Evolutionary conservation across 768 basidiomycete genomes (phyloP).

Genomic region (Crepidotus variabilis): DNA sequence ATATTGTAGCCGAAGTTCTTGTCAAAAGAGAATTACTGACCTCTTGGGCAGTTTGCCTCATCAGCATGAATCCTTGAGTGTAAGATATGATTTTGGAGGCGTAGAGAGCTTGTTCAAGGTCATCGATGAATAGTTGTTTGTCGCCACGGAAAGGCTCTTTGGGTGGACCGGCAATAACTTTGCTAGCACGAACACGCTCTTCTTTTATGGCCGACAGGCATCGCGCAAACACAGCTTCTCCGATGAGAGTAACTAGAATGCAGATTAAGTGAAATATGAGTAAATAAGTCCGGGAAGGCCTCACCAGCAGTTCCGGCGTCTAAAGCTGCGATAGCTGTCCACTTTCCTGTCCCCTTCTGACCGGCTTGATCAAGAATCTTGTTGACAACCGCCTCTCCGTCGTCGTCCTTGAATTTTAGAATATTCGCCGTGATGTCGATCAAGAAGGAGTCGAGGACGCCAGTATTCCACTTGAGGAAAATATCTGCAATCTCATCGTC

Average conservation of each 20-base stretch:
- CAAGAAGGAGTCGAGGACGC: slow-evolving; percentile 99
- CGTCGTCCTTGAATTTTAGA: slow-evolving; percentile 94
- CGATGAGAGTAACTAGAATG: slow-evolving; percentile 88
- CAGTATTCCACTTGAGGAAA: slow-evolving; percentile 95
- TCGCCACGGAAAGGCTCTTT: slow-evolving; percentile 94
- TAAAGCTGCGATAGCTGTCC: slow-evolving; percentile 97
- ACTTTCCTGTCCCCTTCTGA: slow-evolving; percentile 99
- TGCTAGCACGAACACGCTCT: slow-evolving; percentile 92
- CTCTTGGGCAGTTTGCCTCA: slow-evolving; percentile 97
- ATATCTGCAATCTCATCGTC: slow-evolving; percentile 94
- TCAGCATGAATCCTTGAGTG: slow-evolving; percentile 99
- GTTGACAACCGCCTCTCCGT: slow-evolving; percentile 83
- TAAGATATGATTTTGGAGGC: slow-evolving; percentile 99
- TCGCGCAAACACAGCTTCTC: slow-evolving; percentile 98
- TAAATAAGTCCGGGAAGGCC: slow-evolving; percentile 19
- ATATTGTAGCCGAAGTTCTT: too few relatives aligned
- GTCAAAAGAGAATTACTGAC: slow-evolving; percentile 24
- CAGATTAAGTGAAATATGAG: slow-evolving; percentile 4
- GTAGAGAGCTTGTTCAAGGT: slow-evolving; percentile 98
- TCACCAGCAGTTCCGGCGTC: slow-evolving; percentile 85
- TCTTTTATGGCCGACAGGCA: slow-evolving; percentile 97
- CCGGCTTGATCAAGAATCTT: slow-evolving; percentile 97
- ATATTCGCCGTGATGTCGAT: slow-evolving; percentile 98
- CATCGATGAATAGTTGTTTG: slow-evolving; percentile 98
- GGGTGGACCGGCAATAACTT: slow-evolving; percentile 84